Base-by-base conservation (phyloP, 306 rosid species). In the Trifolium pratense region DNA sequence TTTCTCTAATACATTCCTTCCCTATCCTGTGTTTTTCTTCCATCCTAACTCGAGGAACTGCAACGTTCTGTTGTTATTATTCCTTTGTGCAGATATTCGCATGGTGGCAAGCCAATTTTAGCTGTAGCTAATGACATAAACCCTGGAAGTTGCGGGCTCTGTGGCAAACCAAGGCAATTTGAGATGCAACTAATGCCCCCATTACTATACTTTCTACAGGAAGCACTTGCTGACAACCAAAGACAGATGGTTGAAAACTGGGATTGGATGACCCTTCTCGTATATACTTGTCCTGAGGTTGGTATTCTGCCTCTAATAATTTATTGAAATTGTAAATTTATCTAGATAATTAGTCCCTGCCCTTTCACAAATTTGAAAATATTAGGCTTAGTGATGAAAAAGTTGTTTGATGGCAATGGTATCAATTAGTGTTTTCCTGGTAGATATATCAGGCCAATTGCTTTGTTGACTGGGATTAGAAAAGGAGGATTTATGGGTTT, bases 161-260 rank as follows among this genome's bases (percentile, higher is more conserved):
- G 98, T 85, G 94, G 97, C 61, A 90, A 42, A 63, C 70, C 84
- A 40, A 89, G 94, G 84, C 88, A 79, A 68, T 93, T 81, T 77
- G 98, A 93, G 80, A 75, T 91, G 96, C 97, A 93, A 79, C 81
- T 91, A 34, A 93, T 93, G 98, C 83, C 98, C 23, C 93, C 93
- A 18, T 51, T 93, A 78, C 78, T 89, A 45, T 93, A 88, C 79
- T 93, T 86, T 83, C 84, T 93, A 36, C 91, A 71, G 34, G 96
- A 88, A 83, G 92, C 89, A 23, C 89, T 86, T 17, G 89, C 71
- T 52, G 89, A 78, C 73, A 34, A 68, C 52, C 88, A 77, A 70
- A 82, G 85, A 70, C 80, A 63, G 37, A 36, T 73, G 59, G 31
- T 93, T 60, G 91, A 83, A 72, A 84, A 82, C 75, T 93, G 98